Conservation (phyloP, 257 asterid species). For the Nicotiana noctiflora region DNA sequence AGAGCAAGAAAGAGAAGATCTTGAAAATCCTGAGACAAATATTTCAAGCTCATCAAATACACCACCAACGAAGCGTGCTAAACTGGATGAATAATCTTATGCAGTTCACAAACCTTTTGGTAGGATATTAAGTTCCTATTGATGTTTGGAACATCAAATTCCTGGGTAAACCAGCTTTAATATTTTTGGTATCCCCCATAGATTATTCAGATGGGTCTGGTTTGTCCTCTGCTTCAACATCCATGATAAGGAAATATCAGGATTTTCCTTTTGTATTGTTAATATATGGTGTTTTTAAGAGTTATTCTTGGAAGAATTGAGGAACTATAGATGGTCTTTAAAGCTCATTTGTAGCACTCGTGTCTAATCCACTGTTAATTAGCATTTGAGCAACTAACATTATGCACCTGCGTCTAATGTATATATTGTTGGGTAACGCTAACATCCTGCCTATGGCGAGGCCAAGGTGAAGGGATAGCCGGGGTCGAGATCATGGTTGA, state of each 20-base stretch:
- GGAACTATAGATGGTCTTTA: not conserved
- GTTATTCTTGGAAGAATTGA: not conserved
- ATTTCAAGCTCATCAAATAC: slow-evolving; percentile 17
- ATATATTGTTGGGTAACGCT: too few species aligned
- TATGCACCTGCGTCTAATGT: not conserved
- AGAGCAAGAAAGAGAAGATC: slow-evolving; percentile 21
- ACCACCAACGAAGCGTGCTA: slow-evolving; percentile 62
- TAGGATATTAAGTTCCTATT: not conserved
- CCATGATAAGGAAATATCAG: not conserved
- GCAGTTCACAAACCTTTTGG: not conserved
- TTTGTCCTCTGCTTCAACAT: slow-evolving; percentile 1
- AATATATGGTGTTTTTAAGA: not conserved
- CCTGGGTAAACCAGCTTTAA: slow-evolving; percentile 5
- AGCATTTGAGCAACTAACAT: not conserved
- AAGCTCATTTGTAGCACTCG: not conserved
- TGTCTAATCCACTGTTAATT: not conserved
- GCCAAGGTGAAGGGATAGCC: too few species aligned
- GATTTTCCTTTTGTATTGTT: not conserved
- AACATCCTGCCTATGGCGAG: too few species aligned
- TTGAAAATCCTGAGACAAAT: slow-evolving; percentile 15
- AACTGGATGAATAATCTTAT: slow-evolving; percentile 27
- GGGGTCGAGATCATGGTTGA: too few species aligned
- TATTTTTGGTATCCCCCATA: not conserved
- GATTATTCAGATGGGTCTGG: slow-evolving; percentile 2
- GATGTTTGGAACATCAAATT: not conserved